A percentile compares a stretch with the other conserved stretches of the same genome.
Conservation (phyloP, 305 asterid species). For the Ilex paraguariensis region DNA sequence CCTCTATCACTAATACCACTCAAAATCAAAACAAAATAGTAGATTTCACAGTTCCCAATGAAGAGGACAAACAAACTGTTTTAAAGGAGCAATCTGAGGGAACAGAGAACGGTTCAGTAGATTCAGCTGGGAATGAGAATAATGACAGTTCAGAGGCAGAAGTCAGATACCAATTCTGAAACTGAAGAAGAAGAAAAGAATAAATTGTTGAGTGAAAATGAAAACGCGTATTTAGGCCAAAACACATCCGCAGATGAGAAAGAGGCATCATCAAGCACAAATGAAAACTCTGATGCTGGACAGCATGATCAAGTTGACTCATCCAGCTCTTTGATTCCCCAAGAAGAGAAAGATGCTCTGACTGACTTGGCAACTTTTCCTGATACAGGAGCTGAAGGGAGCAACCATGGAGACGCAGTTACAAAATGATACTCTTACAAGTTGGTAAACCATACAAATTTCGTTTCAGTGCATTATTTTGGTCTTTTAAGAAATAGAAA, state of each 20-base stretch:
- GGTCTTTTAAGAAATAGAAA: too few species aligned
- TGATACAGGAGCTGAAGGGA: conserved; percentile 37
- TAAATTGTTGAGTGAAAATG: conserved; percentile 43
- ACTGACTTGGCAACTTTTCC: conserved; percentile 62
- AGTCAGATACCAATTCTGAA: conserved; percentile 28
- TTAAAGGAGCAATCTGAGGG: conserved; percentile 22
- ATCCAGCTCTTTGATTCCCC: conserved; percentile 39
- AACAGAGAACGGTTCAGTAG: conserved; percentile 19
- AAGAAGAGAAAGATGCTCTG: conserved; percentile 61
- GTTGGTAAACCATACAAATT: too few species aligned
- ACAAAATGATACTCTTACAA: conserved; percentile 10
- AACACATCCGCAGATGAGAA: conserved; percentile 24
- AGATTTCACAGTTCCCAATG: not conserved
- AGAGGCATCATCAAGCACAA: conserved; percentile 21
- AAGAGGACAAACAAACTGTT: conserved; percentile 14
- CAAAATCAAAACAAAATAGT: conserved; percentile 23
- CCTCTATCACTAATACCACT: not conserved
- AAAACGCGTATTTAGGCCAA: conserved; percentile 34
- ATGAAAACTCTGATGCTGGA: conserved; percentile 15
- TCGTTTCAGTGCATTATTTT: too few species aligned
- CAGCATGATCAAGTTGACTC: conserved; percentile 30
- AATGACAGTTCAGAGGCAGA: conserved; percentile 27
- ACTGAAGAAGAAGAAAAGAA: conserved; percentile 28
- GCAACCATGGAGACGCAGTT: conserved; percentile 42
- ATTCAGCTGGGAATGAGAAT: conserved; percentile 19